These are phyloP conservation scores for Cubamyces sp. DNA, from an alignment of 768 basidiomycete species.

Conservation along the genomic window DNA sequence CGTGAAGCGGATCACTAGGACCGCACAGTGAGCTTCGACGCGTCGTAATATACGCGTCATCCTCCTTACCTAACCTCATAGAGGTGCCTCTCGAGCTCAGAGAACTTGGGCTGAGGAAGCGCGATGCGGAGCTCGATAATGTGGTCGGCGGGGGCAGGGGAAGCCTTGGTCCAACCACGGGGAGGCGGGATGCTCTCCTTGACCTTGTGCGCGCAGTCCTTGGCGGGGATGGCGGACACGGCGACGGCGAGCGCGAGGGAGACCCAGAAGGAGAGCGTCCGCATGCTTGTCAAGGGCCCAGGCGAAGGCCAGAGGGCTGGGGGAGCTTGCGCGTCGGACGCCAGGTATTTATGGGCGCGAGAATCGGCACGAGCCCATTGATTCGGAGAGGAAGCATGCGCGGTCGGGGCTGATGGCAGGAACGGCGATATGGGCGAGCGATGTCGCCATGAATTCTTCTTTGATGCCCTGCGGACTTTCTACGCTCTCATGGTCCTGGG, in stretches of 20 bases:
- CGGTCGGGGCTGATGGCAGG: constrained; percentile 10
- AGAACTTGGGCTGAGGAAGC: constrained; percentile 56
- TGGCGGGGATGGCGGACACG: constrained; percentile 23
- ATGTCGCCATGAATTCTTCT: constrained; percentile 16
- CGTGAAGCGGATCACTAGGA: constrained; percentile 34
- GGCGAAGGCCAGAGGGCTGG: constrained; percentile 15
- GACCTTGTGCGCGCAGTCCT: constrained; percentile 36
- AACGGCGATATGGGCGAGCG: constrained; percentile 1
- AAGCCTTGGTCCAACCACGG: constrained; percentile 52
- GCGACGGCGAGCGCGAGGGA: constrained; percentile 12
- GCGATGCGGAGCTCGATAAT: constrained; percentile 58
- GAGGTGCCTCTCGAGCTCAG: constrained; percentile 53
- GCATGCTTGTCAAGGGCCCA: constrained; percentile 22
- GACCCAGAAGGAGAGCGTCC: constrained; percentile 21
- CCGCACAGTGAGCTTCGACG: neutral
- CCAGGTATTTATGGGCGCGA: constrained; percentile 10
- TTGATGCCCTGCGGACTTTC: constrained; percentile 3
- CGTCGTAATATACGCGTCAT: neutral
- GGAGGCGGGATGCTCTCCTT: constrained; percentile 55
- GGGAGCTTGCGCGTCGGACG: neutral
- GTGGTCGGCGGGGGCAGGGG: constrained; percentile 50
- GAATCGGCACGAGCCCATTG: neutral
- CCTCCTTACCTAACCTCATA: constrained; percentile 50
- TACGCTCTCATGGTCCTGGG: constrained; percentile 13
- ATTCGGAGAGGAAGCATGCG: neutral